Percentiles rank a stretch among this genome's conserved stretches.
These are phyloP conservation scores for Plasmodium inui DNA, from an alignment of 169 alveolate genomes.

Conservation along the genomic window DNA sequence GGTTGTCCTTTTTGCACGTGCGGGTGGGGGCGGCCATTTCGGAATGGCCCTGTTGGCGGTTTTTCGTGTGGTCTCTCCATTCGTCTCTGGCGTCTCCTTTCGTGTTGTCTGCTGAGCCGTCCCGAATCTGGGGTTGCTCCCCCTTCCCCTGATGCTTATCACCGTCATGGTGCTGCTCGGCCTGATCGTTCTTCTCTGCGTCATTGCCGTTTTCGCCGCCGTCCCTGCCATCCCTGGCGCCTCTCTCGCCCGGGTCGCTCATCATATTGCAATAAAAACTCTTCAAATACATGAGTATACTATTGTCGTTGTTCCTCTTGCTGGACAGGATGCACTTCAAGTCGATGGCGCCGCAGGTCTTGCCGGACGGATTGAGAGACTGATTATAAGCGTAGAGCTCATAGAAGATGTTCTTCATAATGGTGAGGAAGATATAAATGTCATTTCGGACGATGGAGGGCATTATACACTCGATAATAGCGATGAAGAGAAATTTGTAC, in stretches of 20 bases:
- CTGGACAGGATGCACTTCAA: conserved; percentile 37
- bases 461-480: conserved; percentile 72
- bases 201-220: not conserved
- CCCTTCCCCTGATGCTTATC: not conserved
- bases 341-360: conserved; percentile 7
- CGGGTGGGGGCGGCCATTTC: not conserved
- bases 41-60: not conserved
- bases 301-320: conserved; percentile 53
- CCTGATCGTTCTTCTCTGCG: not conserved
- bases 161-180: not conserved
- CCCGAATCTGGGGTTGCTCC: not conserved
- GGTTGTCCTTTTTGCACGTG: not conserved
- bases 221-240: not conserved
- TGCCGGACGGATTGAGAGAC: conserved; percentile 4
- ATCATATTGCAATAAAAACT: conserved; percentile 51
- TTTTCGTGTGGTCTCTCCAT: not conserved
- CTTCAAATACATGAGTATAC: conserved; percentile 35
- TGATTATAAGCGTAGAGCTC: conserved; percentile 71
- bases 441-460: conserved; percentile 72
- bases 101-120: not conserved
- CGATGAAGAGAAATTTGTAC: conserved; percentile 66
- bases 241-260: conserved; percentile 12
- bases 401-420: conserved; percentile 52
- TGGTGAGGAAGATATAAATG: conserved; percentile 52
- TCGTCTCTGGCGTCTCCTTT: too few species aligned